phyloP scores from a whole-genome alignment of 2,329 filamentous ascomycete genomes.

The Cladosporium sphaerospermum region DNA sequence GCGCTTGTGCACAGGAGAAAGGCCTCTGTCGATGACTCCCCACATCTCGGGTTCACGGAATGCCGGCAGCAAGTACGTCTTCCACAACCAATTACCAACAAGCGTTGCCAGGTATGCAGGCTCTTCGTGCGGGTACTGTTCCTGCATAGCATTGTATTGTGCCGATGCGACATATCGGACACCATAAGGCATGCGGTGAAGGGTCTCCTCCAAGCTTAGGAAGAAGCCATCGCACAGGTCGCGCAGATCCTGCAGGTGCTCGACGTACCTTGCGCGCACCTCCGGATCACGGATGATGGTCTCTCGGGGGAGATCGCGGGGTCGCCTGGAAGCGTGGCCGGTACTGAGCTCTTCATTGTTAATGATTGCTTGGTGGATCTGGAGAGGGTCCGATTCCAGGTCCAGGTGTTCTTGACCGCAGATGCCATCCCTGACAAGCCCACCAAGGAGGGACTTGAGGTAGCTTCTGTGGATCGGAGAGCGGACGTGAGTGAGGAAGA shows the following conservation, averaged over 20 bases:
- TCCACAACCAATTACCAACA: slow-evolving; percentile 89
- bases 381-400: slow-evolving; percentile 92
- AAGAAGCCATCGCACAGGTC: slow-evolving; percentile 94
- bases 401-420: slow-evolving; percentile 87
- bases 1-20: slow-evolving; percentile 86
- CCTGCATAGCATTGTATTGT: slow-evolving; percentile 70
- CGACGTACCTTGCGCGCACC: slow-evolving; percentile 86
- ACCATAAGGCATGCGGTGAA: slow-evolving; percentile 88
- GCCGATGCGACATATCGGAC: slow-evolving; percentile 82
- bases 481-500: slow-evolving; percentile 80
- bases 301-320: slow-evolving; percentile 80
- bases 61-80: slow-evolving; percentile 84
- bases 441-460: slow-evolving; percentile 76
- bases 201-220: slow-evolving; percentile 68
- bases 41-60: slow-evolving; percentile 85
- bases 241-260: slow-evolving; percentile 85
- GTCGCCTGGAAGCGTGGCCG: slow-evolving; percentile 72
- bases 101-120: slow-evolving; percentile 73
- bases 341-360: slow-evolving; percentile 96
- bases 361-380: slow-evolving; percentile 91
- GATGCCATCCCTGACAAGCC: slow-evolving; percentile 83
- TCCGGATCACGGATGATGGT: slow-evolving; percentile 94
- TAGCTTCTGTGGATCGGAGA: slow-evolving; percentile 91
- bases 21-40: slow-evolving; percentile 81
- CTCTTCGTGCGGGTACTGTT: slow-evolving; percentile 74